phyloP scores from a whole-genome alignment of 139 green algal genomes.

The Tetradesmus lagerheimii region DNA sequence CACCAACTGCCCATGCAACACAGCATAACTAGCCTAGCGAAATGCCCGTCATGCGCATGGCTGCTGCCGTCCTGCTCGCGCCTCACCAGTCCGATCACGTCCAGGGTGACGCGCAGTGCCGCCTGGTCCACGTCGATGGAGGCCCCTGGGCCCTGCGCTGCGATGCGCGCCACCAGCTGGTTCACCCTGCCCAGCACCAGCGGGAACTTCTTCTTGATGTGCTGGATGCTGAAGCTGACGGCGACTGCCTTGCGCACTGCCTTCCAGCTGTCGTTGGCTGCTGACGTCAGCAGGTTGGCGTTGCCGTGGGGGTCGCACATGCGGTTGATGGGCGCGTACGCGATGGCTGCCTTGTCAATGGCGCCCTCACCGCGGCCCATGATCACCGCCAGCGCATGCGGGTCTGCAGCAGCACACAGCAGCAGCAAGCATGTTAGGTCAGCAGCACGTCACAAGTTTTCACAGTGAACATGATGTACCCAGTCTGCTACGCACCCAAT shows the following conservation, averaged over 20 bases:
- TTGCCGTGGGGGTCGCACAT: slow-evolving; percentile 61
- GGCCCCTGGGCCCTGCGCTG: slow-evolving; percentile 29
- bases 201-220: slow-evolving; percentile 70
- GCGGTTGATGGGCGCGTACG: slow-evolving; percentile 55
- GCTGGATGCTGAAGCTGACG: slow-evolving; percentile 59
- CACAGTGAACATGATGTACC: too few species aligned
- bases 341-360: slow-evolving; percentile 58
- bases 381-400: slow-evolving; percentile 53
- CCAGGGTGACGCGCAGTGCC: slow-evolving; percentile 69
- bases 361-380: slow-evolving; percentile 59
- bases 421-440: not conserved
- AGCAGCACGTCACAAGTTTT: not conserved
- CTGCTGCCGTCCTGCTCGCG: too few species aligned
- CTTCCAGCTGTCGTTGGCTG: slow-evolving; percentile 65
- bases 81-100: slow-evolving; percentile 65
- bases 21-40: too few species aligned
- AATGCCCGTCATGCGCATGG: too few species aligned
- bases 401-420: slow-evolving; percentile 52
- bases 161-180: slow-evolving; percentile 44
- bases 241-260: slow-evolving; percentile 70
- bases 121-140: slow-evolving; percentile 63
- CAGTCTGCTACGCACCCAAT: too few species aligned
- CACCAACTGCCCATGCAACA: too few species aligned
- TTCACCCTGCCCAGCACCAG: slow-evolving; percentile 51
- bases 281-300: slow-evolving; percentile 69